phyloP scores from a whole-genome alignment of 2,329 filamentous ascomycete genomes.

The Nemania serpens region DNA sequence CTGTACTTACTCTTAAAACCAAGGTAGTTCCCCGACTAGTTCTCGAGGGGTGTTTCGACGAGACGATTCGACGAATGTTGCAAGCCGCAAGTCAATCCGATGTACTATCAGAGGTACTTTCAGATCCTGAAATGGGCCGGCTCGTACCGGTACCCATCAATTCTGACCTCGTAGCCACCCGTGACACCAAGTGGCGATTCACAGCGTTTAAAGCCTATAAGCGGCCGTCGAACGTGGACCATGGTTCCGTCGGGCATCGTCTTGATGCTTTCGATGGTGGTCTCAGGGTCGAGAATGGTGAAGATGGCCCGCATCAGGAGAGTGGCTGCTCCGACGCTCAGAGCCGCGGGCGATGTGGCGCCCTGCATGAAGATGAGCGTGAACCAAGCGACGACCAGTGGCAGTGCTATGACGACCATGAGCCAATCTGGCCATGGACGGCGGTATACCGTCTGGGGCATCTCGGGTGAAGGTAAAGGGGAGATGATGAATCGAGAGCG shows the following conservation, averaged over 20 bases:
- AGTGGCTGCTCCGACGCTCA: background rate
- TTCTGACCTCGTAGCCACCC: slow-evolving; percentile 23
- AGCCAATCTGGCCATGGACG: slow-evolving; percentile 22
- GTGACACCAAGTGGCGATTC: slow-evolving; percentile 19
- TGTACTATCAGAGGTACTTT: no score
- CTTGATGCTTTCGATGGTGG: slow-evolving; percentile 9
- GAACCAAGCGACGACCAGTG: slow-evolving; percentile 9
- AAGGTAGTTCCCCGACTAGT: no score
- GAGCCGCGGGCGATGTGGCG: background rate
- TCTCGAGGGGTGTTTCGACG: no score
- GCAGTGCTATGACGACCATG: background rate
- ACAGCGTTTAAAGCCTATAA: slow-evolving; percentile 17
- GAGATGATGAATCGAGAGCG: no score
- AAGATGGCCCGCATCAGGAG: slow-evolving; percentile 3
- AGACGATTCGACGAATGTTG: no score
- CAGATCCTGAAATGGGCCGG: slow-evolving; percentile 20
- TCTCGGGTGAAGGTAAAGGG: background rate
- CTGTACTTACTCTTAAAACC: no score
- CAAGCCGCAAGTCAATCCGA: no score
- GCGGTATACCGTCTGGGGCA: slow-evolving; percentile 23
- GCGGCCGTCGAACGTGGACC: slow-evolving; percentile 15
- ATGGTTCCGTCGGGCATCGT: slow-evolving; percentile 13
- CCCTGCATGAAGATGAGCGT: background rate
- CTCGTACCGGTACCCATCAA: slow-evolving; percentile 25
- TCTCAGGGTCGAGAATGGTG: slow-evolving; percentile 17